Conservation (phyloP, 2,329 filamentous ascomycete genomes). For the Aureobasidium sp. region DNA sequence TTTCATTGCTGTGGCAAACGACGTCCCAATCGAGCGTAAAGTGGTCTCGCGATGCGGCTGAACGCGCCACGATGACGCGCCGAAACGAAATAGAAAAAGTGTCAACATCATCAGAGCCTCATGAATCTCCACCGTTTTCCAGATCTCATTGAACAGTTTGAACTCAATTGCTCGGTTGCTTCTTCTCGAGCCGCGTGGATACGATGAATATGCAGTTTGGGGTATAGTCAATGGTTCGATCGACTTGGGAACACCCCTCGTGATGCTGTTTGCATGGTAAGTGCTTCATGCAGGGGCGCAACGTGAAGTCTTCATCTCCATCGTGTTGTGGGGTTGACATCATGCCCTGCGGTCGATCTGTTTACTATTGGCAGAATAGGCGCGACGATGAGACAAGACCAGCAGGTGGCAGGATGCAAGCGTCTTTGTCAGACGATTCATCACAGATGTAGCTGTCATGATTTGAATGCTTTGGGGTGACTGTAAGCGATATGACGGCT, state of each 20-base stretch:
- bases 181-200: background rate
- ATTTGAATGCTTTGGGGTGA: background rate
- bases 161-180: background rate
- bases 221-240: background rate
- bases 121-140: background rate
- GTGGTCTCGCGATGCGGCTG: background rate
- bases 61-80: conserved; percentile 4
- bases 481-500: background rate
- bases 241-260: background rate
- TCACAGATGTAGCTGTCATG: conserved; percentile 3
- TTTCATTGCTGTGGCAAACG: background rate
- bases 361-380: background rate
- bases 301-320: background rate
- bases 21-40: conserved; percentile 7
- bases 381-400: background rate
- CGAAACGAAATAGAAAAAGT: background rate
- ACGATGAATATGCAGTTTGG: background rate
- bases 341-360: background rate
- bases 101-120: background rate
- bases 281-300: conserved; percentile 9
- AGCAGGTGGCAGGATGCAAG: background rate
- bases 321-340: background rate
- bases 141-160: conserved; percentile 2
- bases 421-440: background rate
- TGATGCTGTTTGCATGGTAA: background rate